phyloP scores from a whole-genome alignment of 2,329 filamentous ascomycete genomes.

The Fusarium anguioides region DNA sequence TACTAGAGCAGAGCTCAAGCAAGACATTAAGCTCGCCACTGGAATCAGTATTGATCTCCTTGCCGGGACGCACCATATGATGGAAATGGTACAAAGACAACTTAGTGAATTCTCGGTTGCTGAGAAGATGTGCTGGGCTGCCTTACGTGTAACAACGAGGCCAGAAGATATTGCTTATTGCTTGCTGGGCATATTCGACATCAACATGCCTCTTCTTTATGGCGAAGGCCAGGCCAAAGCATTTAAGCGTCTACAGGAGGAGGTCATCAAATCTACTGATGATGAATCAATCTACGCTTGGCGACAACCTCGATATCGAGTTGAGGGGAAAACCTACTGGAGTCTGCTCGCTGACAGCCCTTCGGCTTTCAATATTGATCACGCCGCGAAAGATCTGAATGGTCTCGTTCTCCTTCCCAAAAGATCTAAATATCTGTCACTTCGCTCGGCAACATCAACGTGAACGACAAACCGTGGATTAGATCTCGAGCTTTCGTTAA shows the following conservation, averaged over 20 bases:
- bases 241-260: conserved; percentile 46
- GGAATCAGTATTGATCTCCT: conserved; percentile 37
- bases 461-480: conserved; percentile 42
- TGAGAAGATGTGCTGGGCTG: conserved; percentile 49
- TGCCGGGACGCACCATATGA: conserved; percentile 17
- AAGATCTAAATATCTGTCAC: conserved; percentile 42
- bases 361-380: conserved; percentile 41
- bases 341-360: conserved; percentile 45
- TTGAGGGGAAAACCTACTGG: conserved; percentile 38
- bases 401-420: conserved; percentile 29
- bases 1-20: conserved; percentile 33
- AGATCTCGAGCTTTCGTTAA: conserved; percentile 43
- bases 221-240: conserved; percentile 47
- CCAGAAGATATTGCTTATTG: conserved; percentile 50
- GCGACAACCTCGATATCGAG: conserved; percentile 29
- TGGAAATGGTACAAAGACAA: conserved; percentile 1
- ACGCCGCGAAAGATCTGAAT: conserved; percentile 30
- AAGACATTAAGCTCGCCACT: conserved; percentile 29
- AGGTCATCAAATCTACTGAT: conserved; percentile 45
- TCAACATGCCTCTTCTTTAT: conserved; percentile 51
- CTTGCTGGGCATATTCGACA: conserved; percentile 49
- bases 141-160: conserved; percentile 44
- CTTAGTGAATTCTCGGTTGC: conserved; percentile 38
- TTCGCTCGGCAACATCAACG: conserved; percentile 35
- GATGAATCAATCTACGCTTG: conserved; percentile 49